Conservation (phyloP, 345 rosid species). For the Hevea brasiliensis region DNA sequence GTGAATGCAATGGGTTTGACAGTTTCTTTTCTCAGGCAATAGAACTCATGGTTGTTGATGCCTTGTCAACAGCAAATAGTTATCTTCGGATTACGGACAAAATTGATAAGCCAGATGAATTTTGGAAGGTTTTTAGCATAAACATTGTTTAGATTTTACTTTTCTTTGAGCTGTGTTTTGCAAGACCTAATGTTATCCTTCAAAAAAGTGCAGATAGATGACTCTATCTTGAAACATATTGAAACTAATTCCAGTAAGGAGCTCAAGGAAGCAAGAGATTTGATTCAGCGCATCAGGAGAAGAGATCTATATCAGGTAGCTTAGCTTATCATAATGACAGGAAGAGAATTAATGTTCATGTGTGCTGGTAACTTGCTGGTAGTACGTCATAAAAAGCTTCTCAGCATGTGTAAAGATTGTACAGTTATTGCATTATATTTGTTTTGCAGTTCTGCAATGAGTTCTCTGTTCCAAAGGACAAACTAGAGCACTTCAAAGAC, state of each 20-base stretch:
- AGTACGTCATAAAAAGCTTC: neutral
- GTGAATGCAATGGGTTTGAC: slow-evolving; percentile 5
- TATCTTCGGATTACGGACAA: slow-evolving; percentile 15
- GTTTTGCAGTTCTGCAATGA: slow-evolving; percentile 50
- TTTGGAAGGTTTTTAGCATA: slow-evolving; percentile 24
- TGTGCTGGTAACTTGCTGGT: neutral
- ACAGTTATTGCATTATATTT: neutral
- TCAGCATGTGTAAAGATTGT: neutral
- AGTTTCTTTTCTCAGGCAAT: slow-evolving; percentile 25
- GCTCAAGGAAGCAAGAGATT: slow-evolving; percentile 32
- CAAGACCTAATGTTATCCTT: neutral
- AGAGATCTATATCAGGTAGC: slow-evolving; percentile 32
- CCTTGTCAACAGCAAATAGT: slow-evolving; percentile 23
- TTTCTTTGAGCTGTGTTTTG: neutral
- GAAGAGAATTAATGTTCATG: neutral
- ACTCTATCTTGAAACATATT: slow-evolving; percentile 26
- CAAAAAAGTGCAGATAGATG: slow-evolving; percentile 27
- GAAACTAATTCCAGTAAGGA: slow-evolving; percentile 15
- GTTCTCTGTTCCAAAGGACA: slow-evolving; percentile 45
- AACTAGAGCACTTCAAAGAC: slow-evolving; percentile 41
- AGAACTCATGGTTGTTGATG: slow-evolving; percentile 35
- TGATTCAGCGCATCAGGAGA: slow-evolving; percentile 26
- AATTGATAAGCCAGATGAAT: slow-evolving; percentile 24
- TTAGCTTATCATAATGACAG: neutral
- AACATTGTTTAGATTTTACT: neutral